A percentile compares a stretch with the other conserved stretches of the same genome.
phyloP scores from a whole-genome alignment of 768 basidiomycete species.

The Phallus indusiatus region DNA sequence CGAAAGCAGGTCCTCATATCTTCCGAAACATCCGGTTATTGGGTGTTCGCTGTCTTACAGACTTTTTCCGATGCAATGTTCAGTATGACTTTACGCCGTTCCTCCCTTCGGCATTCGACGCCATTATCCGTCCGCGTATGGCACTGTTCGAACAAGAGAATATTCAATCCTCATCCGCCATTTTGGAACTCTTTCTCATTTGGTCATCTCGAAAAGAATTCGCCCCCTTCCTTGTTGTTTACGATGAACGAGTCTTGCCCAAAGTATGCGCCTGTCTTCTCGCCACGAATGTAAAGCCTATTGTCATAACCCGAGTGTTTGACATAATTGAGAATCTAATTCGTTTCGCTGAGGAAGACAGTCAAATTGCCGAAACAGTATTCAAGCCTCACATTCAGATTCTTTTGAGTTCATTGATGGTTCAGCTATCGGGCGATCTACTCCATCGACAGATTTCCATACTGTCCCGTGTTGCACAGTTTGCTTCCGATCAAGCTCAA shows the following conservation, averaged over 20 bases:
- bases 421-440: constrained; percentile 42
- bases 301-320: constrained; percentile 70
- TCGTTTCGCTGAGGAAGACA: constrained; percentile 41
- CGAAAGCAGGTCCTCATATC: constrained; percentile 18
- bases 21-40: constrained; percentile 63
- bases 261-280: constrained; percentile 76
- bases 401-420: constrained; percentile 43
- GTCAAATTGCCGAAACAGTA: constrained; percentile 38
- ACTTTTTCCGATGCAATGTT: constrained; percentile 74
- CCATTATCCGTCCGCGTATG: constrained; percentile 79
- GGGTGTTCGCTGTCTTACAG: constrained; percentile 76
- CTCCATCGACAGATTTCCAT: constrained; percentile 77
- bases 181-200: constrained; percentile 74
- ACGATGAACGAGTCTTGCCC: constrained; percentile 58
- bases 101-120: constrained; percentile 52
- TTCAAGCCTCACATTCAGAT: constrained; percentile 62
- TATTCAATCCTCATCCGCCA: constrained; percentile 81
- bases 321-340: constrained; percentile 76
- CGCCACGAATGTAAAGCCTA: constrained; percentile 77
- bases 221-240: constrained; percentile 55
- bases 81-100: constrained; percentile 69
- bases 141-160: constrained; percentile 70
- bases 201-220: constrained; percentile 60
- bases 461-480: constrained; percentile 69
- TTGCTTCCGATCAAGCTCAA: constrained; percentile 59